A percentile compares a stretch with the other conserved stretches of the same genome.
phyloP scores from a whole-genome alignment of 352 stramenopile genomes.

The Pythium scleroteichum region DNA sequence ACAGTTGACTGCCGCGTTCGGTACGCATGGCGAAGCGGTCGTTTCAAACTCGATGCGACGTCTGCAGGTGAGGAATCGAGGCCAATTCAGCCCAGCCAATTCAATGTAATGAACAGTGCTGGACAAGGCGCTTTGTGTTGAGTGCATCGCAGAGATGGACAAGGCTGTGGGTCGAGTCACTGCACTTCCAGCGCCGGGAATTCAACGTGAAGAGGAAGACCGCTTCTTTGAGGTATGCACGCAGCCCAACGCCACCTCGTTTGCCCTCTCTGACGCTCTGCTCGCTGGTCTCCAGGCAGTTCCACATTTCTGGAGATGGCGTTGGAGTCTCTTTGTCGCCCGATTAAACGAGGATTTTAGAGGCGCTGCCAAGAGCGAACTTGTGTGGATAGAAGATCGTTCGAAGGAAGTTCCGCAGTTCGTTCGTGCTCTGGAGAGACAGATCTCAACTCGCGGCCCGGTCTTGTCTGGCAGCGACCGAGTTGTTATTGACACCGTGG shows the following conservation, averaged over 20 bases:
- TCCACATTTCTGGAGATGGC: too few relatives aligned
- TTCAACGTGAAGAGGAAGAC: not conserved
- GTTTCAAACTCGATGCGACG: slow-evolving; percentile 5
- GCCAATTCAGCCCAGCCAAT: not conserved
- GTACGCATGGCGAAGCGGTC: not conserved
- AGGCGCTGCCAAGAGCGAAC: too few relatives aligned
- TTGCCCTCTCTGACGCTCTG: too few relatives aligned
- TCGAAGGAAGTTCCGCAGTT: not conserved
- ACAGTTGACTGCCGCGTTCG: not conserved
- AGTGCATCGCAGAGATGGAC: slow-evolving; percentile 23
- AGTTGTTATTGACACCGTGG: slow-evolving; percentile 8
- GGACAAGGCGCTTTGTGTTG: slow-evolving; percentile 16
- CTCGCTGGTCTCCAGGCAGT: too few relatives aligned
- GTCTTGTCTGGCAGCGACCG: not conserved
- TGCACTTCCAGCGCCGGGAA: too few relatives aligned
- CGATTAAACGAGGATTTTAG: slow-evolving; percentile 14
- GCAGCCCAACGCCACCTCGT: too few relatives aligned
- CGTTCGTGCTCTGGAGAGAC: not conserved
- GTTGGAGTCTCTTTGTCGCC: slow-evolving; percentile 13
- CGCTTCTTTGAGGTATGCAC: too few relatives aligned
- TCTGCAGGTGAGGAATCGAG: slow-evolving; percentile 3
- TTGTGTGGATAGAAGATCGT: too few relatives aligned
- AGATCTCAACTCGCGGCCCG: slow-evolving; percentile 7
- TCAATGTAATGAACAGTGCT: not conserved
- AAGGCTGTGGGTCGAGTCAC: slow-evolving; percentile 13